Evolutionary conservation across 2,329 filamentous ascomycete genomes (phyloP).

Genomic region (Macrophomina phaseolina): DNA sequence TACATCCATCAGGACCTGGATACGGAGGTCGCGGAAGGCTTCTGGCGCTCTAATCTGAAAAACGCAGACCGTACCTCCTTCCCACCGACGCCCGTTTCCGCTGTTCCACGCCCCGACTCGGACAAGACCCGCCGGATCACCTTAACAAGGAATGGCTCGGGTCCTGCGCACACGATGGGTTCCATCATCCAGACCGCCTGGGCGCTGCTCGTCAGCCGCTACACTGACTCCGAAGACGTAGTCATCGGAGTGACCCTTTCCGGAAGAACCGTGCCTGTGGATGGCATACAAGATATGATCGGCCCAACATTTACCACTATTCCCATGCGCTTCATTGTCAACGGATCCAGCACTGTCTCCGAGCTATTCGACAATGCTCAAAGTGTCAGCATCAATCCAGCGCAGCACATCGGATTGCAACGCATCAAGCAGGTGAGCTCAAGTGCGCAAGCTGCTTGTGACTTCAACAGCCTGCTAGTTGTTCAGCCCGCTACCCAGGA

Average conservation of each 20-base stretch:
- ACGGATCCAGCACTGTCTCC: slow-evolving; percentile 34
- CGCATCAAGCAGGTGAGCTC: slow-evolving; percentile 46
- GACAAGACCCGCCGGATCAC: slow-evolving; percentile 35
- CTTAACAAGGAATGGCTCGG: slow-evolving; percentile 31
- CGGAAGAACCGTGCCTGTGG: slow-evolving; percentile 43
- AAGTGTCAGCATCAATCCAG: background rate
- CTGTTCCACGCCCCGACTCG: slow-evolving; percentile 34
- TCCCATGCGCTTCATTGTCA: slow-evolving; percentile 42
- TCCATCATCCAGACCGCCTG: slow-evolving; percentile 42
- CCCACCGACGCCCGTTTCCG: slow-evolving; percentile 37
- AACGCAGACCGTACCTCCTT: slow-evolving; percentile 42
- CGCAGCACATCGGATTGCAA: slow-evolving; percentile 38
- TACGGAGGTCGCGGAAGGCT: slow-evolving; percentile 34
- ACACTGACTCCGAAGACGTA: slow-evolving; percentile 38
- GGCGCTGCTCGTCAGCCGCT: slow-evolving; percentile 37
- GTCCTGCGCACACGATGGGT: slow-evolving; percentile 29
- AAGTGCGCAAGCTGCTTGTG: slow-evolving; percentile 37
- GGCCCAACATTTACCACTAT: slow-evolving; percentile 49
- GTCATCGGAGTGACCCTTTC: slow-evolving; percentile 44
- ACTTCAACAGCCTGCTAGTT: slow-evolving; percentile 20
- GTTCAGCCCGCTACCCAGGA: slow-evolving; percentile 6
- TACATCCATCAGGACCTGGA: slow-evolving; percentile 36
- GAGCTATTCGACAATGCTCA: slow-evolving; percentile 31
- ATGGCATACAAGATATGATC: slow-evolving; percentile 41
- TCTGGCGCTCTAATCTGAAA: slow-evolving; percentile 42